Evolutionary conservation across 1,284 basidiomycete species (phyloP).

Genomic region (Ustilago xerochloae): DNA sequence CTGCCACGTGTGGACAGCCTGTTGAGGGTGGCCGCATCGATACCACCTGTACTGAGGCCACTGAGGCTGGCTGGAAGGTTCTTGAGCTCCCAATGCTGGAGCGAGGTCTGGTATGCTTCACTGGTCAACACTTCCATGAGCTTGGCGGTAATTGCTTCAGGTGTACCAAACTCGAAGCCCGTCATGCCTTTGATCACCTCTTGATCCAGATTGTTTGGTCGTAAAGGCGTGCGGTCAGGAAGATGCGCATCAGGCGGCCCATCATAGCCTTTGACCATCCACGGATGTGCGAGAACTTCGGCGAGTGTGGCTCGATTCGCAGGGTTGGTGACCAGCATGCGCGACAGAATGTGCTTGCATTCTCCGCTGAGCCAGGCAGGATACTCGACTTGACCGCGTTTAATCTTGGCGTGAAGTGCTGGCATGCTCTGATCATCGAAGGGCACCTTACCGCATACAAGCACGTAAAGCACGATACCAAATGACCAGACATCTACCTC

Average conservation of each 20-base stretch:
- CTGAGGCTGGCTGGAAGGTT: constrained; percentile 59
- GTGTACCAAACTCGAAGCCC: constrained; percentile 94
- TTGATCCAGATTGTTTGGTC: constrained; percentile 84
- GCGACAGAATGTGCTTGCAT: constrained; percentile 90
- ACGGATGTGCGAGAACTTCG: constrained; percentile 91
- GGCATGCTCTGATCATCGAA: constrained; percentile 99
- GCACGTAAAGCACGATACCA: constrained; percentile 94
- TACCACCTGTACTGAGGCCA: constrained; percentile 56
- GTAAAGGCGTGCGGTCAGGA: constrained; percentile 86
- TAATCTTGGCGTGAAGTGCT: constrained; percentile 97
- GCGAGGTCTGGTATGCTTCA: constrained; percentile 80
- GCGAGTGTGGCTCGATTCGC: constrained; percentile 80
- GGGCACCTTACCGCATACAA: constrained; percentile 97
- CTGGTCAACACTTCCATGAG: constrained; percentile 80
- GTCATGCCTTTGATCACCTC: constrained; percentile 90
- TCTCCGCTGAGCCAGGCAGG: constrained; percentile 96
- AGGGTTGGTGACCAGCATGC: constrained; percentile 98
- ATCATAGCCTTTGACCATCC: constrained; percentile 91
- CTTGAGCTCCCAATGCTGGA: constrained; percentile 79
- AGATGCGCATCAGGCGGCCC: constrained; percentile 85
- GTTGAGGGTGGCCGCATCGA: constrained; percentile 30
- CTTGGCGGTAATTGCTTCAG: constrained; percentile 83
- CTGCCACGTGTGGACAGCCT: constrained; percentile 34
- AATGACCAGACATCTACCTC: constrained; percentile 99
- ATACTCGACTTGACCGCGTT: constrained; percentile 94